Evolutionary conservation across 768 basidiomycete genomes (phyloP), one percentile per base, ranked within the genome.

Genomic region (Tricholomella constricta): DNA sequence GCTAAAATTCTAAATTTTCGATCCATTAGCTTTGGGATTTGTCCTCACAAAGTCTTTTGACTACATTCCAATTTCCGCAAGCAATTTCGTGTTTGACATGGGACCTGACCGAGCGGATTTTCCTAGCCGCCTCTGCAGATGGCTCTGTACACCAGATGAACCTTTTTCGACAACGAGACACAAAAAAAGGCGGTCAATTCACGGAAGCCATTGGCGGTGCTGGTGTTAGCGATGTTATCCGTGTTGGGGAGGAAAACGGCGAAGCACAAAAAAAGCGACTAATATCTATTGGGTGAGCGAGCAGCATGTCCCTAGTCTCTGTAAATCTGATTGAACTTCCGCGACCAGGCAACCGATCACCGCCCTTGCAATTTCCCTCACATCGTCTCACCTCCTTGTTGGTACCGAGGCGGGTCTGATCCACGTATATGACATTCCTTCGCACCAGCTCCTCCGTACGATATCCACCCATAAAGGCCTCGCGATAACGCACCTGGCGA

Each of bases 41-140:
- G 17, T 75, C 87, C 12, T 84, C 91, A 0, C 80, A 80, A 45
- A 76, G 85, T 11, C 78, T 98, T 14, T 73, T 98, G 22, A 86
- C 89, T 6, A 94, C 95, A 0, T 96, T 96, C 67, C 79, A 86
- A 59, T 94, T 97, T 59, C 91, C 94, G 14, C 78, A 84, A 51
- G 81, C 90, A 1, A 84, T 95, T 29, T 72, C 80, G 4, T 81
- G 74, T 49, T 63, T 95, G 15, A 82, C 83, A 9, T 88, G 90
- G 80, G 94, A 98, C 60, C 63, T 81, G n/a, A 83, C 86, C 0
- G 96, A 98, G 72, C 82, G 95, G 22, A 74, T 88, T 43, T 92
- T 98, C 69, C 94, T 97, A 64, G 92, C 91, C 26, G 89, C 86
- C 9, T 91, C 92, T 0, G 59, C 77, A 22, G 78, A 87, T 43